Evolutionary conservation across 2,329 filamentous ascomycete genomes (phyloP), one percentile per base, ranked within the genome.

Genomic region (Dactylellina parvicollis): DNA sequence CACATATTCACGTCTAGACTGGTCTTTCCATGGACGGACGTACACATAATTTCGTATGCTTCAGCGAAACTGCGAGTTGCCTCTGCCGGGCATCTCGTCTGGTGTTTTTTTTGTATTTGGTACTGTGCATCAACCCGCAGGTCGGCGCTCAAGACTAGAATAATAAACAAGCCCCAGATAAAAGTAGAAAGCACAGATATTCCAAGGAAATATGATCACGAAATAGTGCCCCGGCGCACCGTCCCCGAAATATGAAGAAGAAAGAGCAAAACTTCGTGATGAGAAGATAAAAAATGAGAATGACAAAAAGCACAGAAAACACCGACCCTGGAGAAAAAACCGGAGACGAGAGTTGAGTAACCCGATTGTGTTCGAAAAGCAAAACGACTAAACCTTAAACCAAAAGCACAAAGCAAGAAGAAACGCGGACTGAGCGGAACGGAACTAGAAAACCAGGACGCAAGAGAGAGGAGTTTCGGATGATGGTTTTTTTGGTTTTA

Each of bases 311-410:
- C 34, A 44, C 44, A 61, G 18, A 54, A 47, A 73, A 73, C 69
- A 66, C 69, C 69, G 60, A 73, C 69, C 69, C 60, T 66, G 60
- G 47, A 38, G 47, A 71, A 24, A 60, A 71, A 62, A 56, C 57
- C 46, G 64, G 64, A 64, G 66, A 42, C 40, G 57, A 59, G 46
- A 49, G 49, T 66, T 52, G 52, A 30, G 47, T 56, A 52, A 40
- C 24, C 20, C 28, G 24, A 49, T 22, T 36, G 22, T 40, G 26
- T 3, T 16, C 10, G 32, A 34, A 47, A 67, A 57, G 28, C 56
- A 42, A 36, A 28, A 28, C 20, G 22, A 34, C 32, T 42, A 55
- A 22, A 44, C 3, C n/a, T 30, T 44, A 24, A 22, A 54, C 14
- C 18, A 16, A 47, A 34, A 42, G 36, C 1, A 44, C n/a, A n/a